Percentiles rank a stretch among this genome's conserved stretches.
Conservation (phyloP, 139 green algal species). For the Desmodesmus armatus region DNA sequence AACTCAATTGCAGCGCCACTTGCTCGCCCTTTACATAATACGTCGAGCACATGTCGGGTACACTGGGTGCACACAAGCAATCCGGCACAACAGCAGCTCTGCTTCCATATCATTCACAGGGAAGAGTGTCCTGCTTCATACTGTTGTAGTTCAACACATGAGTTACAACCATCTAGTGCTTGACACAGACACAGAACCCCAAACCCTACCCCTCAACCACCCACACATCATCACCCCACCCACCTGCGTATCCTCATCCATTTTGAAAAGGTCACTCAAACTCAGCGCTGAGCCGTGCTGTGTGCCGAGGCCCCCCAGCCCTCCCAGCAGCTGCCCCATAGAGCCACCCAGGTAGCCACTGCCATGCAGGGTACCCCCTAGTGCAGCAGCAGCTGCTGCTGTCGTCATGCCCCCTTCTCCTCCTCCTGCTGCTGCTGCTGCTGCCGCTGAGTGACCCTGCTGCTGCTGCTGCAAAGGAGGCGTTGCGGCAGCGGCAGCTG, state of each 20-base stretch:
- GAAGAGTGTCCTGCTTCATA: too few relatives aligned
- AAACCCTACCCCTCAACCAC: too few relatives aligned
- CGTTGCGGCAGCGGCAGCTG: not conserved
- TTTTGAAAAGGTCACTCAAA: conserved; percentile 31
- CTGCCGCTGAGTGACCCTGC: not conserved
- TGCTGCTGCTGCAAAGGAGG: not conserved
- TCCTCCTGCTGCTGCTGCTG: not conserved
- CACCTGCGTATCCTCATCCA: conserved; percentile 32
- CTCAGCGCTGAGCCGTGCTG: conserved; percentile 34
- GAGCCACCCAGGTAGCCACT: conserved; percentile 25
- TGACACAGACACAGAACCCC: too few relatives aligned
- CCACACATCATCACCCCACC: not conserved
- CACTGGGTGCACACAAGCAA: too few relatives aligned
- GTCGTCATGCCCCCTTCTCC: not conserved
- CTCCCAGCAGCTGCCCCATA: conserved; percentile 16
- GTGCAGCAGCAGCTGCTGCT: not conserved
- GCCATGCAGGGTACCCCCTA: not conserved
- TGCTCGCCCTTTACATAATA: not conserved
- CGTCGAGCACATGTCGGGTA: too few relatives aligned
- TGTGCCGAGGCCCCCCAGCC: not conserved
- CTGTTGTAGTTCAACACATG: too few relatives aligned
- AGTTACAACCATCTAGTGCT: too few relatives aligned
- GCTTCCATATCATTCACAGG: too few relatives aligned
- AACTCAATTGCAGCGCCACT: not conserved
- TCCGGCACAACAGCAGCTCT: too few relatives aligned